Evolutionary conservation across 2,329 filamentous ascomycete species (phyloP), one percentile per base, ranked within the genome.

Genomic region (Exserohilum rostratum): DNA sequence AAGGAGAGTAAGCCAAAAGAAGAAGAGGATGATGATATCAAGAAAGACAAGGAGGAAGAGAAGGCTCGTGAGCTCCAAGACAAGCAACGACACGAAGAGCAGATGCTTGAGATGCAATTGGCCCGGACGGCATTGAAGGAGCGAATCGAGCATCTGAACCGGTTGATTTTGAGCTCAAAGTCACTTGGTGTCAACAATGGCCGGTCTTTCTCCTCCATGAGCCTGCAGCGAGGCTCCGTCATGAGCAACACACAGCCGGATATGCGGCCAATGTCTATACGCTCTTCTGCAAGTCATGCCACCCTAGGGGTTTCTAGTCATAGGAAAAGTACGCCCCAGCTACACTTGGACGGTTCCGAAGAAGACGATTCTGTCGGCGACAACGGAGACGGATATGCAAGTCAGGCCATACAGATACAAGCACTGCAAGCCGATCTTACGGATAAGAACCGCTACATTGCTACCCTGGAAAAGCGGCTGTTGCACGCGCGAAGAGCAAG

Each of bases 21-120:
- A 12, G 85, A 61, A 63, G 61, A 62, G 58, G 71, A 86, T 39
- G 83, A 85, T 42, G 75, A 78, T 29, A 47, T 69, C 27, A 85
- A 83, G 46, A 84, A 89, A 55, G 85, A 87, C 44, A 85, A 90
- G 67, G 86, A 90, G 63, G 90, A 95, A 68, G 85, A 87, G 37
- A 73, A 67, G 63, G 87, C 82, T 35, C 82, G 87, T 15, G 88
- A 89, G 65, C 60, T 79, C 20, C 91, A 97, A 76, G 90, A 90
- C 6, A 88, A 92, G 63, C 85, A 91, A 63, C 87, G 92, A 34
- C 95, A 97, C 65, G 93, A 97, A 71, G 95, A 98, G 78, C 95
- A 99, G 75, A 93, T 99, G 84, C 82, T 99, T 50, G 95, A 99
- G 76, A 98, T 99, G 90, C 95, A 99, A 73, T 84, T 99, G 42